Evolutionary conservation across 345 rosid species (phyloP).

Genomic region (Brassica rapa): DNA sequence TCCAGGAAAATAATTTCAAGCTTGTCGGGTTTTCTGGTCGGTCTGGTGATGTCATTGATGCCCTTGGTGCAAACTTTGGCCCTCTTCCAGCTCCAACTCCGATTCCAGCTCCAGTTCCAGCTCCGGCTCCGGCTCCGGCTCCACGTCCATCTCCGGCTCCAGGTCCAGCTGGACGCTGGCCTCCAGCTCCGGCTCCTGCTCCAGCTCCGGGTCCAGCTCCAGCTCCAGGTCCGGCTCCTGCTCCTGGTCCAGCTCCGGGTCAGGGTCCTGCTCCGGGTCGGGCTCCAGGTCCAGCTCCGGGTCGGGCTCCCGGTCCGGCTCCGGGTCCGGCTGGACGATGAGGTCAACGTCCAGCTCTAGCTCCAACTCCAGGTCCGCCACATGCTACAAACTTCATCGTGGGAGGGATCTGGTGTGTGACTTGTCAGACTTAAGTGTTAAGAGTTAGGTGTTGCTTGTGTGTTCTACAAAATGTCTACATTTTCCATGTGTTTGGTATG

Average conservation of each 20-base stretch:
- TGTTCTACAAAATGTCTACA: not conserved
- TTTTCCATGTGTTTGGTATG: not conserved
- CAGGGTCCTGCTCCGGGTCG: too few relatives aligned
- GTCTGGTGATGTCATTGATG: constrained; percentile 20
- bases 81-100: not conserved
- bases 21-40: constrained; percentile 36
- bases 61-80: constrained; percentile 27
- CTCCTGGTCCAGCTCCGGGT: too few relatives aligned
- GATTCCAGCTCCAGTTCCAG: not conserved
- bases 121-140: not conserved
- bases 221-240: too few relatives aligned
- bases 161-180: too few relatives aligned
- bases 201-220: too few relatives aligned
- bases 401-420: not conserved
- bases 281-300: too few relatives aligned
- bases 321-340: too few relatives aligned
- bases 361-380: too few relatives aligned
- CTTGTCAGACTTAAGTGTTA: not conserved
- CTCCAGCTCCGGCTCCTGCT: not conserved
- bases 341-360: too few relatives aligned
- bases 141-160: not conserved
- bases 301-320: too few relatives aligned
- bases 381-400: not conserved
- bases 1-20: constrained; percentile 17
- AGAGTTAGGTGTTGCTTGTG: not conserved